Base-by-base conservation (phyloP, 108 stramenopile genomes). In the Cyclotella distinguenda region DNA sequence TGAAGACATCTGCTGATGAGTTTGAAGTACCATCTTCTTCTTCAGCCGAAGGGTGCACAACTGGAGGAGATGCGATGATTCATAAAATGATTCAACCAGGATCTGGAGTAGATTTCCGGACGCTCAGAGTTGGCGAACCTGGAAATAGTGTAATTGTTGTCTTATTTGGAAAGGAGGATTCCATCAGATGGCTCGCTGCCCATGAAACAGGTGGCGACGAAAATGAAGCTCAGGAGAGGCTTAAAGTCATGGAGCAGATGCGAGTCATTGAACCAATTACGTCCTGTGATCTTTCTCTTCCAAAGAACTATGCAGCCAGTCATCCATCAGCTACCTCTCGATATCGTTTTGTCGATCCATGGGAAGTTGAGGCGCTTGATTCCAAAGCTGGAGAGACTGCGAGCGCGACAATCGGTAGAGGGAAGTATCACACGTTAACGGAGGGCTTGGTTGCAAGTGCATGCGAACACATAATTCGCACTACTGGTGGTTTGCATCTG, bases 261-360 rank as follows among this genome's bases (percentile, higher is more conserved):
- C 66, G 89, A 23, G 72, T 89, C 18, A 91, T 94, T 59, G 93
- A 94, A 72, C 79, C 77, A 19, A 72, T 94, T 30, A 85, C 85
- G 46, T 77, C 80, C 9, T 65, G 49, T 66, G 67, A 72, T 26
- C 31, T 75, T n/a, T 70, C 77, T 12, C 55, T 66, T 36, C 60
- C 60, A 48, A 78, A 72, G 70, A 46, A 67, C 53, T 66, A 72
- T 31, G 47, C 57, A 18, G 65, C 72, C 42, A 50, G 48, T 34
- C 57, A 68, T 40, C 69, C 63, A 10, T 55, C 80, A 28, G 66
- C 75, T 16, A 80, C 79, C 36, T 73, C 83, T 49, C 72, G 87
- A 0, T 94, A 94, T 70, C 77, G 93, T 6, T 77, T 94, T 65
- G 85, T 94, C 16, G 93, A 94, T 72, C 93, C 93, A 25, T 94